A percentile compares a stretch with the other conserved stretches of the same genome.
Conservation (phyloP, 1,284 basidiomycete genomes). For the Athelia sp. region DNA sequence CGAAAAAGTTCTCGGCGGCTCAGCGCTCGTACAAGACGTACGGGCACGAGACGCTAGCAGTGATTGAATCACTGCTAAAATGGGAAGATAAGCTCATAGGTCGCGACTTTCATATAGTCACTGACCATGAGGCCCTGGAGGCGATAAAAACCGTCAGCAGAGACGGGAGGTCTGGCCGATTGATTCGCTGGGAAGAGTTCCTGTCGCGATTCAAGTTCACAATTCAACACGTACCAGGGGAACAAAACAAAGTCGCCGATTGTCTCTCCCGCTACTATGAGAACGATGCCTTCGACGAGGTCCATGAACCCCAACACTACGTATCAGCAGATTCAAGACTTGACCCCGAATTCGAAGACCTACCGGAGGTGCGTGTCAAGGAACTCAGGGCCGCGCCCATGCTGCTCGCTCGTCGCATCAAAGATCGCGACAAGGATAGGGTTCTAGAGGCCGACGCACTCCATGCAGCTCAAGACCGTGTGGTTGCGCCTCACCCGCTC, state of each 20-base stretch:
- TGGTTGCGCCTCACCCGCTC: not conserved
- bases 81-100: slow-evolving; percentile 27
- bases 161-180: not conserved
- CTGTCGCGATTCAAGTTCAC: slow-evolving; percentile 24
- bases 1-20: slow-evolving; percentile 28
- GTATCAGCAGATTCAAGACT: slow-evolving; percentile 15
- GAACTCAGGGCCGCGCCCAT: slow-evolving; percentile 4
- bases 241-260: slow-evolving; percentile 26
- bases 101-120: slow-evolving; percentile 23
- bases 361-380: slow-evolving; percentile 5
- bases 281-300: slow-evolving; percentile 10
- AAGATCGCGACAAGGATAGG: slow-evolving; percentile 1
- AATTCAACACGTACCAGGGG: slow-evolving; percentile 23
- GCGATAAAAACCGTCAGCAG: not conserved
- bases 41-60: slow-evolving; percentile 30
- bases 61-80: slow-evolving; percentile 27
- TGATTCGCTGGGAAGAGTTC: slow-evolving; percentile 5
- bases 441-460: slow-evolving; percentile 6
- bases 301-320: not conserved
- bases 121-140: slow-evolving; percentile 30
- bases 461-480: not conserved
- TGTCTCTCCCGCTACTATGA: slow-evolving; percentile 21
- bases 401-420: not conserved
- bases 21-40: slow-evolving; percentile 35
- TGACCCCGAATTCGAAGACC: slow-evolving; percentile 18